A percentile compares a stretch with the other conserved stretches of the same genome.
These are phyloP conservation scores for Penicillium brasilianum DNA, from an alignment of 2,329 filamentous ascomycete genomes.

Conservation along the genomic window DNA sequence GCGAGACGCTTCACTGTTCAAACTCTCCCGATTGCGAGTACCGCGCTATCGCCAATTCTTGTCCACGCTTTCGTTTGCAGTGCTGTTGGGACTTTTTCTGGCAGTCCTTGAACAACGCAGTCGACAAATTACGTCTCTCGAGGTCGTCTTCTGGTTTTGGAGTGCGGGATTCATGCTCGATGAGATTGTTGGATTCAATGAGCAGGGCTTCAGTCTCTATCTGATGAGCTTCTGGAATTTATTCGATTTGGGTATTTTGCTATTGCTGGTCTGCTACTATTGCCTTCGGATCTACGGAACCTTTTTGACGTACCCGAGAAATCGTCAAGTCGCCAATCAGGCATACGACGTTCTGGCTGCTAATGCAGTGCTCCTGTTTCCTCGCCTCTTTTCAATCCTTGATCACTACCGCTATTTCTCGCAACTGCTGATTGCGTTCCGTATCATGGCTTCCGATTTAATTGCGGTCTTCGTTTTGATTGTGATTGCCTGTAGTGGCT, in stretches of 20 bases:
- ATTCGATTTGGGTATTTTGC: constrained; percentile 87
- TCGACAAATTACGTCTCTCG: constrained; percentile 78
- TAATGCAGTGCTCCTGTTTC: constrained; percentile 86
- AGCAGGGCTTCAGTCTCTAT: constrained; percentile 94
- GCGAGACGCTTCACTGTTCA: constrained; percentile 85
- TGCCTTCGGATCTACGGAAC: constrained; percentile 87
- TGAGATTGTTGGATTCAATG: constrained; percentile 93
- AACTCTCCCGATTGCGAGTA: constrained; percentile 86
- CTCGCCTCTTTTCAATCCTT: constrained; percentile 87
- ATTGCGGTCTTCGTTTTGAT: constrained; percentile 84
- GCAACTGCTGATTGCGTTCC: constrained; percentile 89
- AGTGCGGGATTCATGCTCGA: constrained; percentile 96
- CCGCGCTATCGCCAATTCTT: constrained; percentile 90
- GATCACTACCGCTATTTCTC: constrained; percentile 98
- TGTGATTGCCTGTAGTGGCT: constrained; percentile 86
- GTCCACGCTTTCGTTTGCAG: constrained; percentile 83
- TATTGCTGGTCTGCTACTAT: constrained; percentile 87
- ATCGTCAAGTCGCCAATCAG: constrained; percentile 74
- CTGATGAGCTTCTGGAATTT: constrained; percentile 98
- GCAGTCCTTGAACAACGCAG: constrained; percentile 79
- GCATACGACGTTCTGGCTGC: constrained; percentile 94
- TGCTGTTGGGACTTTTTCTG: constrained; percentile 83
- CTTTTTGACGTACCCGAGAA: constrained; percentile 73
- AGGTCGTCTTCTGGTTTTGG: constrained; percentile 97
- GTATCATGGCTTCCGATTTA: constrained; percentile 90